Evolutionary conservation across 2,329 filamentous ascomycete genomes (phyloP), one percentile per base, ranked within the genome.

Genomic region (Talaromyces sp.): DNA sequence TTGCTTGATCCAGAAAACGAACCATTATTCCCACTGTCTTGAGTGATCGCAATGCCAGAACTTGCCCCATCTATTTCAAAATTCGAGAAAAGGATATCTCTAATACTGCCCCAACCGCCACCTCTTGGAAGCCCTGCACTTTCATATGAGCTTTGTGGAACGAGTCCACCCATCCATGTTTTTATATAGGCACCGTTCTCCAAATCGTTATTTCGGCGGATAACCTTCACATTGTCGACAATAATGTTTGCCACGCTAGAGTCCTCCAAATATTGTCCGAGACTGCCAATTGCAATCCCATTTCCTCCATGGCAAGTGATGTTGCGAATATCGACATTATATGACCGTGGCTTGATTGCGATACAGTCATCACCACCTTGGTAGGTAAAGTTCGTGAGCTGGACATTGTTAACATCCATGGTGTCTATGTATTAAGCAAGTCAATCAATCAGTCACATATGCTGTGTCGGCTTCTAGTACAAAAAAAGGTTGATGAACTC

Each of bases 291-390:
- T 4, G 82, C 80, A 24, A 76, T 75, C 47, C 75, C 76, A 54
- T 84, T 84, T 3, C 81, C 81, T 11, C 78, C 77, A 37, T 75
- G 73, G 50, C 83, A 89, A 54, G 74, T 75, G 6, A 77, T 60
- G 64, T 82, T 87, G 51, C 81, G 77, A 51, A 79, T 69, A 32
- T 74, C 70, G 55, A 81, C 77, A 61, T 86, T 84, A 69, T 83
- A 79, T 52, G 83, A 85, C 70, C 87, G 78, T 37, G 80, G 77
- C 70, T 88, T 90, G 55, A 79, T 76, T 36, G 81, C 80, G 22
- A 85, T 80, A 69, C 87, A 90, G 51, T 82, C 73, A 65, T 80
- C 86, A 62, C 85, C 80, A 9, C 81, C 81, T 68, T 82, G 79
- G 59, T 82, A 84, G 5, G 73, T 67, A 47, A 83, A 77, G 52